Percentiles rank a stretch among this genome's conserved stretches.
These are phyloP conservation scores for Gaeumannomyces tritici DNA, from an alignment of 2,329 filamentous ascomycete species.

Conservation along the genomic window DNA sequence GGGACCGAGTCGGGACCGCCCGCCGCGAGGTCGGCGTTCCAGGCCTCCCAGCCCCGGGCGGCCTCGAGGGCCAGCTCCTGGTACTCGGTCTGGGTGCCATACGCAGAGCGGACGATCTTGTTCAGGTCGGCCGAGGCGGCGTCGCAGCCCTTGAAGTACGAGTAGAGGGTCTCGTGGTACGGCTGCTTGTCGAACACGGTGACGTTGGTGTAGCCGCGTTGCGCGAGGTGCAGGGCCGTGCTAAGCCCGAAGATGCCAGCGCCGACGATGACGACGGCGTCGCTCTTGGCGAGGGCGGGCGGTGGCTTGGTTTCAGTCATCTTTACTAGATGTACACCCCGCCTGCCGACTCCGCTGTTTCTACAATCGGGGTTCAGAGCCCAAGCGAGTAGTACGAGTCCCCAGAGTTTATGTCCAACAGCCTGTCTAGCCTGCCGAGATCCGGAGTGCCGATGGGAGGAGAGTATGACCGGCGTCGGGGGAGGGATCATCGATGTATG, in stretches of 20 bases:
- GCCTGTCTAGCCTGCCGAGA: not conserved
- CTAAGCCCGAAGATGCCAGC: constrained; percentile 22
- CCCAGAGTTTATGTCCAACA: too few relatives aligned
- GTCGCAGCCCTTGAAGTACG: constrained; percentile 29
- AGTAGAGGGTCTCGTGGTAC: constrained; percentile 28
- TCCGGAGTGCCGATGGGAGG: not conserved
- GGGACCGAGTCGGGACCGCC: constrained; percentile 17
- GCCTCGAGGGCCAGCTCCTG: constrained; percentile 34
- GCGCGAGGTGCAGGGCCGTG: constrained; percentile 31
- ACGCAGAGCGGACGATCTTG: constrained; percentile 32
- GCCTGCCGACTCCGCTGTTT: too few relatives aligned
- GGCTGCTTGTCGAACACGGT: constrained; percentile 38
- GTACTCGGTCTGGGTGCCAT: constrained; percentile 33
- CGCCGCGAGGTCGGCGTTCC: constrained; percentile 29
- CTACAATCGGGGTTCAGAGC: too few relatives aligned
- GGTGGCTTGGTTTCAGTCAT: too few relatives aligned
- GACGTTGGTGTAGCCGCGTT: constrained; percentile 33
- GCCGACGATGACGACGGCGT: constrained; percentile 27
- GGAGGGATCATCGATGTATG: not conserved
- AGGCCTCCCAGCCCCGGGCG: constrained; percentile 28
- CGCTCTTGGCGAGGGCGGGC: not conserved
- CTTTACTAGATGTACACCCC: too few relatives aligned
- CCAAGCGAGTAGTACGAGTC: too few relatives aligned
- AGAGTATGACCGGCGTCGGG: not conserved
- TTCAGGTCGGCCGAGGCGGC: constrained; percentile 34